A percentile compares a stretch with the other conserved stretches of the same genome.
Evolutionary conservation across 441 rosid species (phyloP).

Genomic region (Corymbia calophylla): DNA sequence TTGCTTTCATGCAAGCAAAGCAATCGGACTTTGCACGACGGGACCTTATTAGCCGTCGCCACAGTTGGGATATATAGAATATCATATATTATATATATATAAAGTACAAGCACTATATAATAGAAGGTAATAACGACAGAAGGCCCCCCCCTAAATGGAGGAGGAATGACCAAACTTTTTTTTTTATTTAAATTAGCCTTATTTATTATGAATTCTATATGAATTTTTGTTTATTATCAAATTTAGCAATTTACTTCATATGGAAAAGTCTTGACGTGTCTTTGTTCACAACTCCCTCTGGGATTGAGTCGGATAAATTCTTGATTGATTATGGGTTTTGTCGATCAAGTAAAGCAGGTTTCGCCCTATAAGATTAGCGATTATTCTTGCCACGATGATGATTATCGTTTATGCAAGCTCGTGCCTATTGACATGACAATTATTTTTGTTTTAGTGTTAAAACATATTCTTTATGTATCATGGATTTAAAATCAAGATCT

Average conservation of each 20-base stretch:
- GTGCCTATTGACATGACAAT: accelerated
- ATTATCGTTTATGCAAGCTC: not conserved
- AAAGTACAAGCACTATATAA: not conserved
- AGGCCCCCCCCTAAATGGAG: not conserved
- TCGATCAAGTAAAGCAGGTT: not conserved
- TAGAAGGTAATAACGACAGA: not conserved
- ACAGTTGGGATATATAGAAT: not conserved
- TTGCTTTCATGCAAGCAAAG: not conserved
- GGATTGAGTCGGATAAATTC: not conserved
- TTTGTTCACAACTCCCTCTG: accelerated
- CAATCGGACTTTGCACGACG: not conserved
- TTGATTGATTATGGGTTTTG: accelerated
- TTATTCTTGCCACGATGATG: accelerated
- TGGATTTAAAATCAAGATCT: not conserved
- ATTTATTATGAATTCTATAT: not conserved
- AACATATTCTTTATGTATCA: accelerated
- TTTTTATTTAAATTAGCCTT: not conserved
- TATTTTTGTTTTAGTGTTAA: not conserved
- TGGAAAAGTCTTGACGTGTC: no score
- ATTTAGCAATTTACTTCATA: not conserved
- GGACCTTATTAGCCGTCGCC: not conserved
- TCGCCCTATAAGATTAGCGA: not conserved
- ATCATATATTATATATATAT: not conserved
- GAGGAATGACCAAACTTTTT: not conserved
- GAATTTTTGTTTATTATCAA: no score